phyloP scores from a whole-genome alignment of 306 rosid genomes.

The Begonia fuchsioides region DNA sequence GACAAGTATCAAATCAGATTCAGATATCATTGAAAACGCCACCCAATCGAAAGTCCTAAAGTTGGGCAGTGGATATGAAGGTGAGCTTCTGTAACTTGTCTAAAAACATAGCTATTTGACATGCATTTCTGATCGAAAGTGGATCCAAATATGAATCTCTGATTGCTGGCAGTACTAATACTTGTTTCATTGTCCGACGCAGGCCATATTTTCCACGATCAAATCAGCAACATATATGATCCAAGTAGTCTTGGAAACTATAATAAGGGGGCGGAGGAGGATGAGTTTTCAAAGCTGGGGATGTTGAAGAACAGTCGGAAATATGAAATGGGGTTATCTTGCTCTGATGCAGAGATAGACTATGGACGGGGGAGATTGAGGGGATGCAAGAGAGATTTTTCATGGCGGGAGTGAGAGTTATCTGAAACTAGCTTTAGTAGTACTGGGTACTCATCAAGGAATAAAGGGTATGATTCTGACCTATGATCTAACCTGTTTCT shows the following conservation, averaged over 20 bases:
- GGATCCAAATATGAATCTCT: background rate
- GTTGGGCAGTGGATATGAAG: constrained; percentile 41
- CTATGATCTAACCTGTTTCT: background rate
- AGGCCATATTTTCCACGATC: constrained; percentile 44
- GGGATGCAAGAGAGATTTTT: constrained; percentile 48
- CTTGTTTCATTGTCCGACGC: constrained; percentile 21
- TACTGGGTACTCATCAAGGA: no score
- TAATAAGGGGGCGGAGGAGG: constrained; percentile 26
- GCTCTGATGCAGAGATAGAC: constrained; percentile 96
- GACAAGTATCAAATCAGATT: constrained; percentile 30
- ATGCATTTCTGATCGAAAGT: background rate
- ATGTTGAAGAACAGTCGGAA: constrained; percentile 44
- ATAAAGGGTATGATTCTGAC: background rate
- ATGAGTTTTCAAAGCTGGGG: constrained; percentile 55
- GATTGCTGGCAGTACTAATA: constrained; percentile 5
- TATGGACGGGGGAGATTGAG: constrained; percentile 81
- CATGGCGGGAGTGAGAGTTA: constrained; percentile 47
- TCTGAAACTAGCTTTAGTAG: constrained; percentile 7
- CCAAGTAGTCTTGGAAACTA: constrained; percentile 38
- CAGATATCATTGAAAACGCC: constrained; percentile 24
- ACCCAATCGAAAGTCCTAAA: constrained; percentile 18
- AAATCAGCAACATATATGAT: constrained; percentile 40
- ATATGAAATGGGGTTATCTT: constrained; percentile 57
- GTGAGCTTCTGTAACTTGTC: constrained; percentile 27
- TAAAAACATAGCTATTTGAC: constrained; percentile 4